Percentiles rank a stretch among this genome's conserved stretches.
These are phyloP conservation scores for Tagetes erecta DNA, from an alignment of 129 eudicot species.

Conservation along the genomic window DNA sequence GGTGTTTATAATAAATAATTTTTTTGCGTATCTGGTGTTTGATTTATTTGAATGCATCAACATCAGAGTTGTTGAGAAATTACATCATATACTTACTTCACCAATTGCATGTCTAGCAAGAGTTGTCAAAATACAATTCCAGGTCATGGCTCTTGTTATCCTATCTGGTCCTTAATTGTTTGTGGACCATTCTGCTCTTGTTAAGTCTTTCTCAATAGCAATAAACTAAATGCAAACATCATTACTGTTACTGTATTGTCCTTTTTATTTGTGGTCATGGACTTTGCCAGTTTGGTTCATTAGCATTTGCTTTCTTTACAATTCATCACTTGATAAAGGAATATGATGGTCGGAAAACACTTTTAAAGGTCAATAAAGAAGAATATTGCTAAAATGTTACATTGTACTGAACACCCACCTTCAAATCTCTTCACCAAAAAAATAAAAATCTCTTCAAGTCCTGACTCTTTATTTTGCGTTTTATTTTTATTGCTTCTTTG, in stretches of 20 bases:
- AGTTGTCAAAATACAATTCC: slow-evolving; percentile 28
- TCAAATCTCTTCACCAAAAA: background rate
- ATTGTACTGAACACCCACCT: too few species aligned
- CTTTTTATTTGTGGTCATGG: background rate
- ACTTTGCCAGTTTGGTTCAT: background rate
- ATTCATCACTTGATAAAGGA: background rate
- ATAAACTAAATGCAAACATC: background rate
- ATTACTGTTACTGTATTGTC: background rate
- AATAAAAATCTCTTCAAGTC: too few species aligned
- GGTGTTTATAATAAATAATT: background rate
- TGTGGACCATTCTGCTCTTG: slow-evolving; percentile 19
- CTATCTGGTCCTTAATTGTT: slow-evolving; percentile 7
- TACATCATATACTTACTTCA: slow-evolving; percentile 10
- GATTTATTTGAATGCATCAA: slow-evolving; percentile 2
- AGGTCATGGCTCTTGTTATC: slow-evolving; percentile 10
- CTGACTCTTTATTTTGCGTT: too few species aligned
- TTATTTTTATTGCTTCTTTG: too few species aligned
- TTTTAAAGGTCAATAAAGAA: too few species aligned
- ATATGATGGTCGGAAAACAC: background rate
- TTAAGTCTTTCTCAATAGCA: slow-evolving; percentile 5
- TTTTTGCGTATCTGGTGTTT: slow-evolving; percentile 2
- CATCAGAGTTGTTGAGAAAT: slow-evolving; percentile 30
- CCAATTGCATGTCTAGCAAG: slow-evolving; percentile 28
- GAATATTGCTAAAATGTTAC: too few species aligned
- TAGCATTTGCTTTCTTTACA: background rate